Evolutionary conservation across 192 early-diverging fungal species (phyloP).

Genomic region (Umbelopsis sp.): DNA sequence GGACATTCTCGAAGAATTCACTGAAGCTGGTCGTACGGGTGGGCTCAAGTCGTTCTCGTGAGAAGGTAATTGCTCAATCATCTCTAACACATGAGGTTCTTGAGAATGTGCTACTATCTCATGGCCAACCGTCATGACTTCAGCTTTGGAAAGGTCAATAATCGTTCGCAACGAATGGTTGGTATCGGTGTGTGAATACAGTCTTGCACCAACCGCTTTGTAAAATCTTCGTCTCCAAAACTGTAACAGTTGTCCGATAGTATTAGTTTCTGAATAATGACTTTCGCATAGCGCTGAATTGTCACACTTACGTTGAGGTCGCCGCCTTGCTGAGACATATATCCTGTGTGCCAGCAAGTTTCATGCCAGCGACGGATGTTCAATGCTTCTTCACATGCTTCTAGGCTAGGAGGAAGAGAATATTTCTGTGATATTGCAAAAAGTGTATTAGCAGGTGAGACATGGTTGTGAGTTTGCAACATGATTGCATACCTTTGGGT

Average conservation of each 20-base stretch:
- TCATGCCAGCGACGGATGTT: slow-evolving; percentile 27
- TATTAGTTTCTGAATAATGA: not conserved
- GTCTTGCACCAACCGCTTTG: slow-evolving; percentile 25
- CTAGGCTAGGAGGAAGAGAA: slow-evolving; percentile 25
- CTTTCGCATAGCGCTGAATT: not conserved
- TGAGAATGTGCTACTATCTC: slow-evolving; percentile 4
- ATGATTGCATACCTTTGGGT: slow-evolving; percentile 2
- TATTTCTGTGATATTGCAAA: slow-evolving; percentile 1
- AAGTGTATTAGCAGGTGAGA: not conserved
- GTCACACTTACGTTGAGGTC: slow-evolving; percentile 30
- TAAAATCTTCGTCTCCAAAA: slow-evolving; percentile 32
- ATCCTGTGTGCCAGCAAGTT: slow-evolving; percentile 26
- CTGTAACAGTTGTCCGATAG: not conserved
- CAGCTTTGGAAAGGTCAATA: slow-evolving; percentile 34
- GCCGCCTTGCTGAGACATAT: slow-evolving; percentile 37
- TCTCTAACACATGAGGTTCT: not conserved
- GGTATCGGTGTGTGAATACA: slow-evolving; percentile 24
- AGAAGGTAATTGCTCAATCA: slow-evolving; percentile 3
- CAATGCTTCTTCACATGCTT: slow-evolving; percentile 31
- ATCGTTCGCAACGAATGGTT: slow-evolving; percentile 15
- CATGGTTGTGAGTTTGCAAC: not conserved
- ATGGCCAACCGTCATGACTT: slow-evolving; percentile 19
- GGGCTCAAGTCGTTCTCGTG: not conserved
- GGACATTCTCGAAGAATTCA: slow-evolving; percentile 4
- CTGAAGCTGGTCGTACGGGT: not conserved